phyloP scores from a whole-genome alignment of 2,329 filamentous ascomycete species.

The Colletotrichum endophyticum region DNA sequence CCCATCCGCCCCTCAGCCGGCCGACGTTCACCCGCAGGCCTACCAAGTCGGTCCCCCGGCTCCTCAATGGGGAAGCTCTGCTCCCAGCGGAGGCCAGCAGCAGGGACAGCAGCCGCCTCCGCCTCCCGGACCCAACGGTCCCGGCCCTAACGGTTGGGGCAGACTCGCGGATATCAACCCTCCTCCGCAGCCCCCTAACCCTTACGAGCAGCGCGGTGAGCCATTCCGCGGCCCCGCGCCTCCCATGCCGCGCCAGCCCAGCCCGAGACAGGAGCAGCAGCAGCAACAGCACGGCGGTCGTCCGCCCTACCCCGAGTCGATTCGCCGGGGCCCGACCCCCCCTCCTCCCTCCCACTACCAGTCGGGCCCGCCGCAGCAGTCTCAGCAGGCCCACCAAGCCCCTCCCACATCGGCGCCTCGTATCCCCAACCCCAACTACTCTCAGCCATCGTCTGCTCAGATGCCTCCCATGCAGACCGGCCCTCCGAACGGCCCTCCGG shows the following conservation, averaged over 20 bases:
- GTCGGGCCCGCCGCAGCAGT: slow-evolving; percentile 54
- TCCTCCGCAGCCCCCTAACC: slow-evolving; percentile 77
- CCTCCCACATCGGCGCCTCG: slow-evolving; percentile 50
- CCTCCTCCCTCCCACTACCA: slow-evolving; percentile 56
- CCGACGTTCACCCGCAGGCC: slow-evolving; percentile 94
- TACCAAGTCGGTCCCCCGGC: slow-evolving; percentile 88
- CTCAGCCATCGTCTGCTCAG: slow-evolving; percentile 48
- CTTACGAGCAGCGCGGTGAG: slow-evolving; percentile 79
- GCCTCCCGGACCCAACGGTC: slow-evolving; percentile 64
- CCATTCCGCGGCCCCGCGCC: slow-evolving; percentile 71
- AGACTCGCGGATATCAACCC: slow-evolving; percentile 81
- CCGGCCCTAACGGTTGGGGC: slow-evolving; percentile 61
- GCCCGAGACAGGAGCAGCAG: slow-evolving; percentile 75
- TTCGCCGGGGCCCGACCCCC: slow-evolving; percentile 59
- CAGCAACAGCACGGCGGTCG: slow-evolving; percentile 36
- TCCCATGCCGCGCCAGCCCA: slow-evolving; percentile 73
- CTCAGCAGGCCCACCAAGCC: slow-evolving; percentile 47
- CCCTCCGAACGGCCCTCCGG: slow-evolving; percentile 47
- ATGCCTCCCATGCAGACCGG: slow-evolving; percentile 41
- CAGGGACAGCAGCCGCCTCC: slow-evolving; percentile 42
- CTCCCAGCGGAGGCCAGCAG: slow-evolving; percentile 55
- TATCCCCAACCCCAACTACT: slow-evolving; percentile 65
- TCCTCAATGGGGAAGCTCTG: slow-evolving; percentile 87
- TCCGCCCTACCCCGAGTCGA: slow-evolving; percentile 28
- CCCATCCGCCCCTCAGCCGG: slow-evolving; percentile 82